Base-by-base conservation (phyloP, 768 basidiomycete genomes). In the Dictyophora rubrovolvata region DNA sequence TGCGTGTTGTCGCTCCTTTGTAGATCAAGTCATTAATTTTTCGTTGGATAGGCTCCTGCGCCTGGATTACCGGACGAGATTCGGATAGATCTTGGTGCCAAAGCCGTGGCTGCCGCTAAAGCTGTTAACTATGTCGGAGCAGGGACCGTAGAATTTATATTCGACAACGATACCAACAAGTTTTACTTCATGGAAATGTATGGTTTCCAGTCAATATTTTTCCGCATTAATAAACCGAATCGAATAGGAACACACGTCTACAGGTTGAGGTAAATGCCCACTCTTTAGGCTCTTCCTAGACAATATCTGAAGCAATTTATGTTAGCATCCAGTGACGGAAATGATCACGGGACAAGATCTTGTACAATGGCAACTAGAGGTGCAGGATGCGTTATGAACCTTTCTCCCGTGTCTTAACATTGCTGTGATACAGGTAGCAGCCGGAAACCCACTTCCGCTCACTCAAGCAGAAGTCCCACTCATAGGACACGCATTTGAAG, bases 171-270 rank as follows among this genome's bases (percentile, higher is more conserved):
- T 68, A 89, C 87, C 8, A 72, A 81, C 58, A 77, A 82, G 60
- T 95, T 95, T 70, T 96, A 85, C 67, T 96, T 96, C 68, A 94
- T 94, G 93, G 93, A 96, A 72, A 95, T 95, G 90, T 85, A 64
- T 2, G 28, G 28, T 28, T 7, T 28, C 7, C 28, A 55, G 85
- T 22, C 28, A 34, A 23, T 35, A 6, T 47, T 50, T 34, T 23
- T 22, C 47, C 18, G 21, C 42, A 5, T 34, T 23, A 21, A 50
- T 11, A 21, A 1, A 18, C 18, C 14, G 16, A 14, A 37, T 22
- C 34, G 34, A 14, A 9, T 47, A 89, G 87, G 89, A 91, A 91
- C 65, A 90, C 89, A 11, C 79, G 89, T 37, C 68, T 91, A 48
- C 90, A 92, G 71, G 89, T 91, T 33, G 90, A 94, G 65, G 67